phyloP scores from a whole-genome alignment of 176 grass and related monocot genomes.

The Eleusine coracana region DNA sequence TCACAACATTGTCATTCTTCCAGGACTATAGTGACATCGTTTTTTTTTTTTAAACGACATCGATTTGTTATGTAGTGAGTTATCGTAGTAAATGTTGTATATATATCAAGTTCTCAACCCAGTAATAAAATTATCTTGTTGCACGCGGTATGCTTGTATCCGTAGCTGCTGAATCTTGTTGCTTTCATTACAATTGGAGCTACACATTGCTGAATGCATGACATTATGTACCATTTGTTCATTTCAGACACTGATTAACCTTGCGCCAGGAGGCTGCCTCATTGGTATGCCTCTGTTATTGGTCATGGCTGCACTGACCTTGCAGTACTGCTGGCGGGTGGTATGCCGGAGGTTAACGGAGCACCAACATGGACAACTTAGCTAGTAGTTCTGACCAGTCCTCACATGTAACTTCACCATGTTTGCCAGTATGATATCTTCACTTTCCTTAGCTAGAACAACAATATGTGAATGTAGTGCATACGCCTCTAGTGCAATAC shows the following conservation, averaged over 20 bases:
- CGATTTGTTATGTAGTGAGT: conserved; percentile 1
- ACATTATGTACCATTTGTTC: conserved; percentile 23
- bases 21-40: background rate
- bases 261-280: conserved; percentile 76
- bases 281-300: conserved; percentile 70
- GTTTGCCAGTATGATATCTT: background rate
- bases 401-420: conserved; percentile 22
- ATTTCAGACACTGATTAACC: conserved; percentile 87
- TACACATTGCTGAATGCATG: conserved; percentile 19
- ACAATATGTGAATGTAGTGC: background rate
- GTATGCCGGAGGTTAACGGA: conserved; percentile 78
- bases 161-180: background rate
- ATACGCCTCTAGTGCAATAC: background rate
- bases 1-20: background rate
- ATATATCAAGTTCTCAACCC: background rate
- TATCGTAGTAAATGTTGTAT: background rate
- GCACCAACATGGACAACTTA: conserved; percentile 49
- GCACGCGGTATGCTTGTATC: background rate
- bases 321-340: conserved; percentile 78
- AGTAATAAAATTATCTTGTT: background rate
- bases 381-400: conserved; percentile 41
- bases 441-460: background rate
- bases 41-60: too few species aligned
- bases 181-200: conserved; percentile 15
- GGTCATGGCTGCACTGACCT: conserved; percentile 50